Evolutionary conservation across 2,329 filamentous ascomycete species (phyloP).

Genomic region (Diaporthe sp.): DNA sequence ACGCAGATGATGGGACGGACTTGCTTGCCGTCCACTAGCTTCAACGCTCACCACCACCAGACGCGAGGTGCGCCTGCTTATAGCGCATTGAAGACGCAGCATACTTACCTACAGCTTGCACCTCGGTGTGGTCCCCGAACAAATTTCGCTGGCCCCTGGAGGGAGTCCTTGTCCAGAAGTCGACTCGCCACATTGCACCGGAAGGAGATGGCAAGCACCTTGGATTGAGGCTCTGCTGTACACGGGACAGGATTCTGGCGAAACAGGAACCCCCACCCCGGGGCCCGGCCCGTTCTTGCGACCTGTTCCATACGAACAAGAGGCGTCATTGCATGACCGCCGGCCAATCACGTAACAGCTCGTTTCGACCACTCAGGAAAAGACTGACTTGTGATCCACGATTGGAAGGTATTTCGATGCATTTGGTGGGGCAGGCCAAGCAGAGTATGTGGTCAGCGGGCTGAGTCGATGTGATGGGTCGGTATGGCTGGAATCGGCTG

Average conservation of each 20-base stretch:
- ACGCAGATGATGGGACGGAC: background rate
- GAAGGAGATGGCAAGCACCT: background rate
- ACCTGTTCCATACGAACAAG: background rate
- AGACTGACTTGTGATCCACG: background rate
- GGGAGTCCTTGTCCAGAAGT: background rate
- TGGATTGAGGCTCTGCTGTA: conserved; percentile 7
- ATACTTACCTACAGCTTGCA: background rate
- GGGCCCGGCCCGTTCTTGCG: conserved; percentile 20
- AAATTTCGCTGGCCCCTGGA: too few species aligned
- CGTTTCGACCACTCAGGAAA: background rate
- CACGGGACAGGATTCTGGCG: background rate
- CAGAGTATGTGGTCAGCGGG: background rate
- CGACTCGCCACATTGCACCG: background rate
- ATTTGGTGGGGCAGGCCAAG: background rate
- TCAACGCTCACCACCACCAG: background rate
- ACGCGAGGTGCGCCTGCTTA: background rate
- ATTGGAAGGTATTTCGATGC: background rate
- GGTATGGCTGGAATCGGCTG: background rate
- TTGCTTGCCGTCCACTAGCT: background rate
- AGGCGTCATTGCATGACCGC: background rate
- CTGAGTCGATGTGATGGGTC: background rate
- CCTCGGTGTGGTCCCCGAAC: background rate
- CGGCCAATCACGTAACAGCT: background rate
- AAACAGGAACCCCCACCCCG: background rate
- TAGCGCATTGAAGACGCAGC: background rate